Percentiles rank a stretch among this genome's conserved stretches.
phyloP scores from a whole-genome alignment of 2,329 filamentous ascomycete genomes.

The Nothophoma quercina region DNA sequence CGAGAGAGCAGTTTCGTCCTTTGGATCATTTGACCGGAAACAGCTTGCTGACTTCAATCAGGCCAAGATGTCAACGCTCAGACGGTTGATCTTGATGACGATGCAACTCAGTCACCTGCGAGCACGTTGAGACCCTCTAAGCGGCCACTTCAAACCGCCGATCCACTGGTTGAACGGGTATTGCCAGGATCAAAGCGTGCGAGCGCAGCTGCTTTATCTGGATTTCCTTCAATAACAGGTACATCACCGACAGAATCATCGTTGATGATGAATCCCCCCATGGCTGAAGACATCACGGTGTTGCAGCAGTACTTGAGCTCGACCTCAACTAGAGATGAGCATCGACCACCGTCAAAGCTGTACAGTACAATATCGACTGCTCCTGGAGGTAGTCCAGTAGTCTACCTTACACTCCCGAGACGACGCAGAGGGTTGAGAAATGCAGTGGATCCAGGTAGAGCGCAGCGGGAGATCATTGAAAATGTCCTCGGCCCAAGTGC shows the following conservation, averaged over 20 bases:
- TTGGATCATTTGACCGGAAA: background rate
- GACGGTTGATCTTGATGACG: background rate
- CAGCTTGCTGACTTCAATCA: background rate
- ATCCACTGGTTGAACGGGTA: no score
- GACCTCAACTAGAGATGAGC: conserved; percentile 7
- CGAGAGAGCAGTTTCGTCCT: no score
- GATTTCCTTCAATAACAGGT: conserved; percentile 9
- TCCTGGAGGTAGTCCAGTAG: conserved; percentile 21
- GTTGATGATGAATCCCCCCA: conserved; percentile 31
- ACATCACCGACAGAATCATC: conserved; percentile 26
- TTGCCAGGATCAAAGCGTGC: background rate
- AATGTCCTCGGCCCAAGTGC: conserved; percentile 21
- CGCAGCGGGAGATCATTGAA: conserved; percentile 28
- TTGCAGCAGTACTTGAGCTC: conserved; percentile 27
- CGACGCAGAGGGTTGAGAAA: conserved; percentile 20
- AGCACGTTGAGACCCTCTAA: no score
- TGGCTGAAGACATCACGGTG: conserved; percentile 32
- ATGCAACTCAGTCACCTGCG: background rate
- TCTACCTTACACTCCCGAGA: conserved; percentile 29
- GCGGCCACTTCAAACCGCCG: no score
- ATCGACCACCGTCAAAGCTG: background rate
- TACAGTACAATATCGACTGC: conserved; percentile 26
- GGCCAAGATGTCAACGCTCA: background rate
- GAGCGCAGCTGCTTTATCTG: background rate
- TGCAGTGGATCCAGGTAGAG: conserved; percentile 23